Percentiles rank a stretch among this genome's conserved stretches.
phyloP scores from a whole-genome alignment of 2,329 filamentous ascomycete species.

The Monascus ruber region DNA sequence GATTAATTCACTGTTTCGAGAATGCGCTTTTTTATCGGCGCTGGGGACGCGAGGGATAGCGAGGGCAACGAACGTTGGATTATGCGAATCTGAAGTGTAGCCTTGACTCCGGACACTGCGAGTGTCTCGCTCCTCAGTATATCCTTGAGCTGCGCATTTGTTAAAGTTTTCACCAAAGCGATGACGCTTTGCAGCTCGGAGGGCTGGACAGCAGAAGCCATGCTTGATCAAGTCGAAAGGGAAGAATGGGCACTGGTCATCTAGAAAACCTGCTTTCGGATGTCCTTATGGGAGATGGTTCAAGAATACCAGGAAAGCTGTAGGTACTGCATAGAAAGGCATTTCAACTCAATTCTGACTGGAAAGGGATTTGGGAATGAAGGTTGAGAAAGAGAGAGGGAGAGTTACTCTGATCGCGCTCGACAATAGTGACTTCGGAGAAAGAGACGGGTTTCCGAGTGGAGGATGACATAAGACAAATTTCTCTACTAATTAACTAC shows the following conservation, averaged over 20 bases:
- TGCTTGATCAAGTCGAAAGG: conserved; percentile 9
- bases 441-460: conserved; percentile 9
- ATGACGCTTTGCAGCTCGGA: conserved; percentile 18
- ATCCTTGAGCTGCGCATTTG: conserved; percentile 53
- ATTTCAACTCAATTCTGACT: conserved; percentile 13
- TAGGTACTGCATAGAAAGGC: conserved; percentile 13
- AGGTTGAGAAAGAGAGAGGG: background rate
- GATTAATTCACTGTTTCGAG: no score
- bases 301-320: conserved; percentile 11
- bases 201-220: conserved; percentile 28
- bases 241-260: background rate
- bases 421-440: background rate
- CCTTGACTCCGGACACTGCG: conserved; percentile 66
- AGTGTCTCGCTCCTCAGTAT: conserved; percentile 62
- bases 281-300: conserved; percentile 12
- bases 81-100: conserved; percentile 31
- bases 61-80: background rate
- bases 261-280: background rate
- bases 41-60: no score
- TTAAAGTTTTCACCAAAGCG: conserved; percentile 28
- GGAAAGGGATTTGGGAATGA: background rate
- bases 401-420: background rate
- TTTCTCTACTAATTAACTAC: background rate
- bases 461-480: conserved; percentile 24
- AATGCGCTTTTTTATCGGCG: no score